phyloP scores from a whole-genome alignment of 805 yeast genomes.

The Pichia heedii region DNA sequence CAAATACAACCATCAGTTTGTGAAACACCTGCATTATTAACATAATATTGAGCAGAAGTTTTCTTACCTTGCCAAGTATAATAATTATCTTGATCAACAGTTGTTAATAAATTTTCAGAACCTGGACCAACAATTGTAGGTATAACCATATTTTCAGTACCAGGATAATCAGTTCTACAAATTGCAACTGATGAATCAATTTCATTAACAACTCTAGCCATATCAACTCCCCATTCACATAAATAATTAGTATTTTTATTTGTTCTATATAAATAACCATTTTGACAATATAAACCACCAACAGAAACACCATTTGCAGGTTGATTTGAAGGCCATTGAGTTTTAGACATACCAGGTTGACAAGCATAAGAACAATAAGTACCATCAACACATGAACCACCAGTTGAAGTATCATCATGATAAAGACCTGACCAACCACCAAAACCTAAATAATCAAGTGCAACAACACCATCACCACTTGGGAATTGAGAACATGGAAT shows the following conservation, averaged over 20 bases:
- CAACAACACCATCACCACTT: constrained; percentile 73
- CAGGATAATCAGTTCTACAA: constrained; percentile 99
- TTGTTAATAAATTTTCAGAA: constrained; percentile 54
- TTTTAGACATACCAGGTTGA: constrained; percentile 97
- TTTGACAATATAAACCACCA: constrained; percentile 85
- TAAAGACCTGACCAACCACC: constrained; percentile 65
- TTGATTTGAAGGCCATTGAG: constrained; percentile 91
- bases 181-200: constrained; percentile 64
- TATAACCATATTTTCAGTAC: constrained; percentile 96
- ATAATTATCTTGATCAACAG: constrained; percentile 69
- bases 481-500: constrained; percentile 64
- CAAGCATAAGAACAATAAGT: constrained; percentile 96
- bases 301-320: constrained; percentile 84
- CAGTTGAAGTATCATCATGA: constrained; percentile 33
- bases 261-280: constrained; percentile 77
- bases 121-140: constrained; percentile 82
- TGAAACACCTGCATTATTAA: constrained; percentile 91
- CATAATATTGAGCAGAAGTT: constrained; percentile 95
- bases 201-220: constrained; percentile 62
- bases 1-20: constrained; percentile 89
- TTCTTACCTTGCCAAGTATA: constrained; percentile 71
- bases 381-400: constrained; percentile 73
- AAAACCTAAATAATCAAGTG: constrained; percentile 60
- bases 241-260: constrained; percentile 57
- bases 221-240: constrained; percentile 78